phyloP scores from a whole-genome alignment of 2,329 filamentous ascomycete genomes.

The Penicillium brevicompactum region DNA sequence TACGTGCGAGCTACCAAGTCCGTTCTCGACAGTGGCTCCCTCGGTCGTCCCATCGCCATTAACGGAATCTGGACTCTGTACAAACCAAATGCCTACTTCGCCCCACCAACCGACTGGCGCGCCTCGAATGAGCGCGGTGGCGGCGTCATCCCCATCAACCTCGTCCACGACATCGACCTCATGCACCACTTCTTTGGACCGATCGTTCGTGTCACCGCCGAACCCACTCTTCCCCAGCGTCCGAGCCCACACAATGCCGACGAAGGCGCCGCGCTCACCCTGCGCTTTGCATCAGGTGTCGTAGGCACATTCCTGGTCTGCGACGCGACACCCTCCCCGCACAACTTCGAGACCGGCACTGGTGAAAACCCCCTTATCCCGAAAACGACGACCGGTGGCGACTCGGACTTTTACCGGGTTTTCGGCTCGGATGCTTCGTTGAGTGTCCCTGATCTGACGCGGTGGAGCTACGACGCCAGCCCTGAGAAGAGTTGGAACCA shows the following conservation, averaged over 20 bases:
- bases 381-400: conserved; percentile 28
- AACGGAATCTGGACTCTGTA: conserved; percentile 58
- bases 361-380: conserved; percentile 61
- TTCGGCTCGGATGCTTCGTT: conserved; percentile 55
- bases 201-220: conserved; percentile 54
- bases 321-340: conserved; percentile 54
- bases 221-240: conserved; percentile 49
- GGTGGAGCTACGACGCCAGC: conserved; percentile 49
- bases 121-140: conserved; percentile 46
- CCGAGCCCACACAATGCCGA: conserved; percentile 49
- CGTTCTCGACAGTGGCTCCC: conserved; percentile 39
- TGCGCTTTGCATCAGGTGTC: conserved; percentile 56
- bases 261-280: conserved; percentile 58
- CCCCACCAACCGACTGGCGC: conserved; percentile 52
- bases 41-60: conserved; percentile 55
- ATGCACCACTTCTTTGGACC: conserved; percentile 60
- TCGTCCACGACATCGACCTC: conserved; percentile 64
- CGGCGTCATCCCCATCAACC: conserved; percentile 59
- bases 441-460: conserved; percentile 57
- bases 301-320: conserved; percentile 61
- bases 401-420: conserved; percentile 56
- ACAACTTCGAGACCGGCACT: conserved; percentile 60
- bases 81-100: conserved; percentile 57
- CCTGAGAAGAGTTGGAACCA: conserved; percentile 48
- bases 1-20: conserved; percentile 56